Conservation (phyloP, 768 basidiomycete species). For the Tephrocybe sp. region DNA sequence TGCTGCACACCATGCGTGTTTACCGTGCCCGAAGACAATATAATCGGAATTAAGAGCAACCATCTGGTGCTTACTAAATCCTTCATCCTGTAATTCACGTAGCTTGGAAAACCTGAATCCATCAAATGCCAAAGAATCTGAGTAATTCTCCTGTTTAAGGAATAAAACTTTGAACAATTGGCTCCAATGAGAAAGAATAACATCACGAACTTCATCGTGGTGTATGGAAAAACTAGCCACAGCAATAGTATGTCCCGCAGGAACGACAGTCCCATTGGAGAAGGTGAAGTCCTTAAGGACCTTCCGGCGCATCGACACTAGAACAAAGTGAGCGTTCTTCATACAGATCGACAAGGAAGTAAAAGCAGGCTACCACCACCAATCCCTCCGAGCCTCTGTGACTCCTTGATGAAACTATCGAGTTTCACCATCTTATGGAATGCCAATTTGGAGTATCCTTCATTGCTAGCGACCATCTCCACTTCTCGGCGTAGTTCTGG, state of each 20-base stretch:
- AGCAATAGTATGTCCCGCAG: conserved; percentile 31
- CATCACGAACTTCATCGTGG: conserved; percentile 19
- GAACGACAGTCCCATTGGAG: conserved; percentile 40
- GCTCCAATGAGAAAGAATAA: not conserved
- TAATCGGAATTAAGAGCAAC: conserved; percentile 2
- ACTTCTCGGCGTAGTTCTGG: conserved; percentile 35
- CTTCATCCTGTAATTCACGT: conserved; percentile 19
- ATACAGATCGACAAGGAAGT: not conserved
- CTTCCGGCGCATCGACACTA: conserved; percentile 19
- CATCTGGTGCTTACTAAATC: conserved; percentile 7
- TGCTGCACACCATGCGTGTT: conserved; percentile 1
- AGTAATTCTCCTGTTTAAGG: conserved; percentile 11
- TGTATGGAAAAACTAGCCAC: conserved; percentile 30
- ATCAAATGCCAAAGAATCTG: conserved; percentile 29
- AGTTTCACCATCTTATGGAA: conserved; percentile 33
- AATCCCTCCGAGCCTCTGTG: conserved; percentile 30
- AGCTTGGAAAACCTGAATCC: conserved; percentile 34
- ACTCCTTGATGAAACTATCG: conserved; percentile 43
- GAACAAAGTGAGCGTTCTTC: not conserved
- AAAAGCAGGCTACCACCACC: conserved; percentile 18
- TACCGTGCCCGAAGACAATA: conserved; percentile 2
- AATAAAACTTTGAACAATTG: not conserved
- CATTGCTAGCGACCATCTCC: conserved; percentile 16
- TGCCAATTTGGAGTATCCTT: conserved; percentile 11
- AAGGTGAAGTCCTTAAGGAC: conserved; percentile 38